Base-by-base conservation (phyloP, 495 filamentous ascomycete genomes). In the Alectoria sarmentosa region DNA sequence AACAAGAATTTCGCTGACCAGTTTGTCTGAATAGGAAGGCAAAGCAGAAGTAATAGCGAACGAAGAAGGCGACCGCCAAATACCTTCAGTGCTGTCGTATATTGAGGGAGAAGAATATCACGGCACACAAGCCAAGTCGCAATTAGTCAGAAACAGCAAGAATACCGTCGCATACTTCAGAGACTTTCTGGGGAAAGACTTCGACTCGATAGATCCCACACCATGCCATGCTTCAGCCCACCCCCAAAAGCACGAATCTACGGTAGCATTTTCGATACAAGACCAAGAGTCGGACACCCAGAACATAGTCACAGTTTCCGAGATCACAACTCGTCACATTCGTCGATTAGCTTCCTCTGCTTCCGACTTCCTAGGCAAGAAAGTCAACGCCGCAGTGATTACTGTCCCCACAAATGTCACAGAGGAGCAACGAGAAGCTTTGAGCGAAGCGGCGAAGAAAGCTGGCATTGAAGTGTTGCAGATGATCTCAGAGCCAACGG, bases 41-140 rank as follows among this genome's bases (percentile, higher is more conserved):
- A 96, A 93, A 78, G 88, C 91, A 66, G 91, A 96, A 74, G 93
- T 98, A 70, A 98, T 98, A 76, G 94, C 95, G 65, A 98, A 98
- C 77, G 95, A 98, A 78, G 94, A 98, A 77, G 94, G 94, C 84
- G 94, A 98, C 78, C 91, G 94, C 73, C 93, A 97, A 78, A 98
- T 98, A 66, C 94, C 94, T 61, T 89, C 91, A 49, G 86, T 96
- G 67, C 81, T 98, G 63, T 96, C 95, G 10, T 98, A 98, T 76
- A 86, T 96, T 66, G 88, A 90, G 42, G 92, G 92, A 52, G 94
- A 98, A 72, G 94, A 98, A 76, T 96, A 93, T 76, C 92, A 96
- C 72, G 94, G 95, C 73, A 88, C 89, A 62, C 93, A 98, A 78
- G 94, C 94, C 66, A 98, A 97, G 81, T 80, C 82, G 52, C 90